These are phyloP conservation scores for Prunus campanulata DNA, from an alignment of 306 rosid genomes.

Conservation along the genomic window DNA sequence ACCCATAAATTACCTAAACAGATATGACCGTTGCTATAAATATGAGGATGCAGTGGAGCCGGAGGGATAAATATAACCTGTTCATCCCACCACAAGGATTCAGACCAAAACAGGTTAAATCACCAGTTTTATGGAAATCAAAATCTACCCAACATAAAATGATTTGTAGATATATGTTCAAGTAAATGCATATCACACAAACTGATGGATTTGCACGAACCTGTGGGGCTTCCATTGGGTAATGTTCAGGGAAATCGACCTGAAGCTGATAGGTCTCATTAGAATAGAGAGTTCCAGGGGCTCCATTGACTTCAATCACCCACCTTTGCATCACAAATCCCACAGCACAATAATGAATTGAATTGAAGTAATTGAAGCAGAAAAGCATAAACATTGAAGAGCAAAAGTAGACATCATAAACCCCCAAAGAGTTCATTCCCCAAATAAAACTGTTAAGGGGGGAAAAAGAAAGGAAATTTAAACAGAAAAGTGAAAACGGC, in stretches of 20 bases:
- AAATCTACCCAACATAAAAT: not conserved
- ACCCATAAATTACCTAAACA: slow-evolving; percentile 75
- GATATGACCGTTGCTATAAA: slow-evolving; percentile 97
- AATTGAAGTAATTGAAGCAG: not conserved
- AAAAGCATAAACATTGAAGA: not conserved
- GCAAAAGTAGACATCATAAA: not conserved
- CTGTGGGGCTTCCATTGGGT: slow-evolving; percentile 99
- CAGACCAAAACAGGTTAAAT: slow-evolving; percentile 27
- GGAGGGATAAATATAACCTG: slow-evolving; percentile 97
- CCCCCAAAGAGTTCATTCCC: not conserved
- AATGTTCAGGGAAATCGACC: slow-evolving; percentile 98
- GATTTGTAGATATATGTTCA: not conserved
- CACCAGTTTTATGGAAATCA: slow-evolving; percentile 6
- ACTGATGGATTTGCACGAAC: slow-evolving; percentile 30
- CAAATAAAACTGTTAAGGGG: slow-evolving; percentile 1
- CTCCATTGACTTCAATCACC: slow-evolving; percentile 98
- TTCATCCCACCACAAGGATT: slow-evolving; percentile 20
- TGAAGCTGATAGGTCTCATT: slow-evolving; percentile 97
- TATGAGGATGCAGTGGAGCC: slow-evolving; percentile 98
- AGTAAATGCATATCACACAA: not conserved
- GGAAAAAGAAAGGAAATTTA: not conserved
- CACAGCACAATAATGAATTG: not conserved
- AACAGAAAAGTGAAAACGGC: slow-evolving; percentile 6
- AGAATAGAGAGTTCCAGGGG: slow-evolving; percentile 89
- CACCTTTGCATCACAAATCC: slow-evolving; percentile 55